Conservation (phyloP, 441 rosid genomes). For the Breynia disticha region DNA sequence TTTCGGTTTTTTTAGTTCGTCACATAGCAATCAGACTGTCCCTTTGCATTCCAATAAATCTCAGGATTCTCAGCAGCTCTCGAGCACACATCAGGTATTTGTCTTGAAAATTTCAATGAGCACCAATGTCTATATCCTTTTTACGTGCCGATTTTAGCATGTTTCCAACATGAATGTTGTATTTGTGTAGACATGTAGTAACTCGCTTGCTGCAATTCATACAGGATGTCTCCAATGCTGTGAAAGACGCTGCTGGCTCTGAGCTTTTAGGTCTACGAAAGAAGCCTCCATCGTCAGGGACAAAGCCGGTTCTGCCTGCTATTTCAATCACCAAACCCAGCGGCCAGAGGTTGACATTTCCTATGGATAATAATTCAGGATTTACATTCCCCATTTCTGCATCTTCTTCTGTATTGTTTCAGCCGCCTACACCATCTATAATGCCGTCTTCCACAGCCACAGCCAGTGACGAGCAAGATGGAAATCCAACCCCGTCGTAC, state of each 20-base stretch:
- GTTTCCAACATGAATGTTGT: not conserved
- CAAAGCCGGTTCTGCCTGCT: slow-evolving; percentile 48
- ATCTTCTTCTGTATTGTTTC: slow-evolving; percentile 39
- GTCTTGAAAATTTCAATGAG: slow-evolving; percentile 7
- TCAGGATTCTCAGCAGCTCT: slow-evolving; percentile 22
- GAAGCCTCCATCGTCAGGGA: slow-evolving; percentile 45
- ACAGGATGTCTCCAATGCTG: slow-evolving; percentile 32
- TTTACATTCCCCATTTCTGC: slow-evolving; percentile 69
- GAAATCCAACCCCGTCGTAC: slow-evolving; percentile 38
- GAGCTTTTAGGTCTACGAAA: slow-evolving; percentile 19
- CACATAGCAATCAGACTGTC: slow-evolving; percentile 16
- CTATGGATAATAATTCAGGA: slow-evolving; percentile 41
- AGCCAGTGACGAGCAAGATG: slow-evolving; percentile 19
- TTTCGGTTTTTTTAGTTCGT: slow-evolving; percentile 1
- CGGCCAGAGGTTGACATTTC: slow-evolving; percentile 32
- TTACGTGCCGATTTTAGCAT: not conserved
- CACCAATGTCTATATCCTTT: not conserved
- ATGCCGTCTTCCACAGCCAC: slow-evolving; percentile 38
- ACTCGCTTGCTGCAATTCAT: slow-evolving; percentile 1
- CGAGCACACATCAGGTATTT: slow-evolving; percentile 30
- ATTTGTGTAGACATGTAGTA: not conserved
- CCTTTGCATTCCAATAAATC: slow-evolving; percentile 27
- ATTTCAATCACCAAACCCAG: slow-evolving; percentile 47
- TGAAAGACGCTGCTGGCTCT: slow-evolving; percentile 19
- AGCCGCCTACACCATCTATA: slow-evolving; percentile 79